Evolutionary conservation across 2,329 filamentous ascomycete genomes (phyloP), one percentile per base, ranked within the genome.

Genomic region (Trichoderma harzianum): DNA sequence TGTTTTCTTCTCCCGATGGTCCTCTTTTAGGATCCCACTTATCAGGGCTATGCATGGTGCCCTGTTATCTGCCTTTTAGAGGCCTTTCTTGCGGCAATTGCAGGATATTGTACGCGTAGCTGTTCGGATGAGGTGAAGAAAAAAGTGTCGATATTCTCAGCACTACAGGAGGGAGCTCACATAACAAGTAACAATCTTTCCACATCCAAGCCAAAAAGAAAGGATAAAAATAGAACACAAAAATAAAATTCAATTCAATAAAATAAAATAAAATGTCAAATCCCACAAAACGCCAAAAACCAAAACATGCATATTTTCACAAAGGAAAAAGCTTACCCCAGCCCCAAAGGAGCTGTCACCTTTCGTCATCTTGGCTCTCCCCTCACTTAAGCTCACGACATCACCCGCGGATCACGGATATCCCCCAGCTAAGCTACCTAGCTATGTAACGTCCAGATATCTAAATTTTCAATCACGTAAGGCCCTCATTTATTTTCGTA

Each of bases 11-110:
- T 58, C 4, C 3, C 39, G n/a, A 24, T 10, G 51, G 21, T 12
- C 65, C 24, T 61, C 55, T 47, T 57, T 26, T 51, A n/a, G 5
- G 39, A 60, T 62, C 6, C 39, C 67, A 36, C 67, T 69, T 62
- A 53, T 60, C 61, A n/a, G 21, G 61, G 69, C 69, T 65, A 71
- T 60, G 61, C 39, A 21, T 26, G 43, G 47, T 55, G 43, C 34
- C 28, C 32, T 53, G 14, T 21, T 61, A 36, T 39, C 30, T 53
- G 24, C 60, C 10, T 5, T 53, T 69, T 26, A 14, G 43, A 11
- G 43, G n/a, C 4, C 21, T 32, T 28, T 14, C 24, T 18, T 8
- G 3, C 39, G 16, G 39, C 16, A 2, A 43, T 43, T 57, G n/a
- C 63, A 66, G 63, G 51, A 39, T 5, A 36, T 57, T 7, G 10